These are phyloP conservation scores for Nannizziopsis barbatae DNA, from an alignment of 2,329 filamentous ascomycete species.

Conservation along the genomic window DNA sequence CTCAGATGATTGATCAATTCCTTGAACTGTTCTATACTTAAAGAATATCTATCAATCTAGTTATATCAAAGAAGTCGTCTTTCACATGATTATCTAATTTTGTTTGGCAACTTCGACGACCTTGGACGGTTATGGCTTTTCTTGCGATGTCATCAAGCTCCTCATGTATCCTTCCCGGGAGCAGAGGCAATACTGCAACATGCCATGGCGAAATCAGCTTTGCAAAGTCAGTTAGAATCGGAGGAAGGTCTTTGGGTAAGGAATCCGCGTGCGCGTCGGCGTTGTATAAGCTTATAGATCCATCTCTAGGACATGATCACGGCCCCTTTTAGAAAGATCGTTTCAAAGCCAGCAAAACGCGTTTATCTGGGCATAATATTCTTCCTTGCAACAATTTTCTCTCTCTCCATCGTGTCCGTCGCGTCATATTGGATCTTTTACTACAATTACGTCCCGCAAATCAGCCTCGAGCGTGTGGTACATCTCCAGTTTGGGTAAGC, in stretches of 20 bases:
- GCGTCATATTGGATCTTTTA: conserved; percentile 58
- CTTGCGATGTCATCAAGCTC: no score
- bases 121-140: no score
- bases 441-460: conserved; percentile 55
- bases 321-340: conserved; percentile 43
- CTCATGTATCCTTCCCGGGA: no score
- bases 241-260: conserved; percentile 8
- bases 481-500: conserved; percentile 55
- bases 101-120: no score
- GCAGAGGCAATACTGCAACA: neutral
- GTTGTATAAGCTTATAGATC: conserved; percentile 20
- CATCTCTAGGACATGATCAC: conserved; percentile 41
- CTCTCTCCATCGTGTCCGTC: conserved; percentile 48
- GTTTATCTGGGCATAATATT: conserved; percentile 53
- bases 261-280: conserved; percentile 2
- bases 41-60: no score
- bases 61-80: no score
- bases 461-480: conserved; percentile 50
- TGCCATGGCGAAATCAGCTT: conserved; percentile 2
- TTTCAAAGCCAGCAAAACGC: conserved; percentile 52
- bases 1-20: no score
- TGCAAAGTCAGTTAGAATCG: conserved; percentile 1
- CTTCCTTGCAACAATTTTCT: conserved; percentile 41
- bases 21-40: no score
- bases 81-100: no score